Percentiles rank a stretch among this genome's conserved stretches.
Conservation (phyloP, 257 asterid species). For the Solanum bukasovii region DNA sequence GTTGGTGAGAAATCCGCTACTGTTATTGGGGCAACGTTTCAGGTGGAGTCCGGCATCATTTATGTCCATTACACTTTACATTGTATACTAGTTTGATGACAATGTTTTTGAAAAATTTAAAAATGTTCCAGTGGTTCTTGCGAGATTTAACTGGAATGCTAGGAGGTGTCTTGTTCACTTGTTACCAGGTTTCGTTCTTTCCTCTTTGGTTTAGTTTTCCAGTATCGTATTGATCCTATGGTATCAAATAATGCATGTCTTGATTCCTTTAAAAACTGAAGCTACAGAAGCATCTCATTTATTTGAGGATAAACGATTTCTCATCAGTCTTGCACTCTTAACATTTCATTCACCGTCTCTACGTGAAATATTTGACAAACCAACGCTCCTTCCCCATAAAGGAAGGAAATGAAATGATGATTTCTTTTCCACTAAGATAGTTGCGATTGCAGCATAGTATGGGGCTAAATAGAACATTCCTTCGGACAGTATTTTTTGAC, state of each 20-base stretch:
- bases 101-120: neutral
- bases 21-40: slow-evolving; percentile 93
- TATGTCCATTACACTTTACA: neutral
- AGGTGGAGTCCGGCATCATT: slow-evolving; percentile 24
- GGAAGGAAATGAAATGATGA: neutral
- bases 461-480: neutral
- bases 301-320: neutral
- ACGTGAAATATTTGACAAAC: neutral
- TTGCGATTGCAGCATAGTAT: neutral
- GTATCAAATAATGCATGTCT: neutral
- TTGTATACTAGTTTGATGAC: neutral
- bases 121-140: slow-evolving; percentile 73
- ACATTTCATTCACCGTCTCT: neutral
- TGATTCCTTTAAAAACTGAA: neutral
- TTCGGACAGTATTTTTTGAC: neutral
- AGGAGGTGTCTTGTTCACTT: slow-evolving; percentile 84
- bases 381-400: neutral
- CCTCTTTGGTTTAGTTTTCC: neutral
- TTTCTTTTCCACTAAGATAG: neutral
- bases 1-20: slow-evolving; percentile 98
- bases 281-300: neutral
- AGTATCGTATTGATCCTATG: neutral
- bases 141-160: slow-evolving; percentile 97
- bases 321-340: neutral
- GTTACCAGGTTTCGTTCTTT: slow-evolving; percentile 58